phyloP scores from a whole-genome alignment of 768 basidiomycete genomes.

The Boletus edulis region DNA sequence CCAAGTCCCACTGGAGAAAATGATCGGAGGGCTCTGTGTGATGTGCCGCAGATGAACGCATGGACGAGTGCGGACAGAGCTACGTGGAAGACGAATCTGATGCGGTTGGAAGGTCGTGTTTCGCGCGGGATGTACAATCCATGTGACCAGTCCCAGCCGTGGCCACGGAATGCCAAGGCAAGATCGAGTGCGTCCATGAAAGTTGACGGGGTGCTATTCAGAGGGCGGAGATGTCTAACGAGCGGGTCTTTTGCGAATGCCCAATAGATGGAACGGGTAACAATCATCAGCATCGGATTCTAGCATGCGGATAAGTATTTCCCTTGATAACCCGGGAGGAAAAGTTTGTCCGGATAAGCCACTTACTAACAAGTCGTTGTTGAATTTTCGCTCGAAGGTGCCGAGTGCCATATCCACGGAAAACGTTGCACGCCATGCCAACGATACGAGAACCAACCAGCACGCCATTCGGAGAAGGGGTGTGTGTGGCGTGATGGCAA shows the following conservation, averaged over 20 bases:
- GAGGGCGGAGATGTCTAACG: background rate
- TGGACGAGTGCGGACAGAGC: background rate
- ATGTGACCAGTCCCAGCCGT: background rate
- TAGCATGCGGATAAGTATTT: background rate
- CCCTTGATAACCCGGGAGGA: background rate
- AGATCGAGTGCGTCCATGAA: background rate
- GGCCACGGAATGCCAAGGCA: background rate
- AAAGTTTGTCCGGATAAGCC: background rate
- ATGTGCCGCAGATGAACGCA: background rate
- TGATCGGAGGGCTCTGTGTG: background rate
- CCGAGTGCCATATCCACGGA: background rate
- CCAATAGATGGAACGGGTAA: background rate
- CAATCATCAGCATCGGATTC: background rate
- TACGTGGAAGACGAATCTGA: background rate
- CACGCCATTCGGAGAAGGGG: background rate
- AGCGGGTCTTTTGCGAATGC: background rate
- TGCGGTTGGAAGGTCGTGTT: background rate
- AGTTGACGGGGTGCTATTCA: background rate
- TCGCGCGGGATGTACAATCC: background rate
- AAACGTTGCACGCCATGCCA: background rate
- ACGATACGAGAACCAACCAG: background rate
- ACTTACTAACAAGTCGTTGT: background rate
- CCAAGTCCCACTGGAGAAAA: conserved; percentile 1
- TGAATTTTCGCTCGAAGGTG: background rate
- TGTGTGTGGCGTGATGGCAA: background rate